These are phyloP conservation scores for Ceratocystis alfenasii DNA, from an alignment of 2,329 filamentous ascomycete species.

Conservation along the genomic window DNA sequence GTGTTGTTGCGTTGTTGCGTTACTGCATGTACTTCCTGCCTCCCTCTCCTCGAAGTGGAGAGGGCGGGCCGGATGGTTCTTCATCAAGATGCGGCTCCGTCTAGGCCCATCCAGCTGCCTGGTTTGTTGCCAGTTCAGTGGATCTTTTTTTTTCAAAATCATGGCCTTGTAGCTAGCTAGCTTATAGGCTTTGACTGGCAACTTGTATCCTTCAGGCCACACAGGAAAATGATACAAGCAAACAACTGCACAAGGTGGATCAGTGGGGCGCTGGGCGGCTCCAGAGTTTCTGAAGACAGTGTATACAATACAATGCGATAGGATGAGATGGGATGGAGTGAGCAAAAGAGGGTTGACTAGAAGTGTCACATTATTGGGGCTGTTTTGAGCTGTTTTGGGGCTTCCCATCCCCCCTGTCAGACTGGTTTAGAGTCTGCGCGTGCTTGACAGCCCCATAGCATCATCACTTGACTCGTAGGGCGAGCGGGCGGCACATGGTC, in stretches of 20 bases:
- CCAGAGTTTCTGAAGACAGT: neutral
- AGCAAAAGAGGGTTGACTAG: neutral
- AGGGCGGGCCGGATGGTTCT: neutral
- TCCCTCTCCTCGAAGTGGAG: neutral
- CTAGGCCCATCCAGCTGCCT: neutral
- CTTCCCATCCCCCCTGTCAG: neutral
- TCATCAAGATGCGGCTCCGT: neutral
- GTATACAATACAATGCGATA: neutral
- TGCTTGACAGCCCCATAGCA: conserved; percentile 5
- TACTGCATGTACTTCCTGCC: neutral
- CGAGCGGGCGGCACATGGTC: neutral
- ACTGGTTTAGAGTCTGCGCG: neutral
- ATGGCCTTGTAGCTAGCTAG: neutral
- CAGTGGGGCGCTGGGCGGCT: conserved; percentile 4
- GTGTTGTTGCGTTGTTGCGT: neutral
- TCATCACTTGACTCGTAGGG: neutral
- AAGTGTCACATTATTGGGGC: neutral
- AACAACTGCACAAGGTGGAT: neutral
- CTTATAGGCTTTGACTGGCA: no score
- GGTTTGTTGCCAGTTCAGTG: neutral
- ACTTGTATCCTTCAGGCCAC: neutral
- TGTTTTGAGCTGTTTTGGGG: neutral
- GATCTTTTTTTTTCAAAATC: neutral
- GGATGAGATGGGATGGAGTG: conserved; percentile 1
- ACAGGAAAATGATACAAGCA: neutral